Evolutionary conservation across 495 filamentous ascomycete species (phyloP).

Genomic region (Daldinia vernicosa): DNA sequence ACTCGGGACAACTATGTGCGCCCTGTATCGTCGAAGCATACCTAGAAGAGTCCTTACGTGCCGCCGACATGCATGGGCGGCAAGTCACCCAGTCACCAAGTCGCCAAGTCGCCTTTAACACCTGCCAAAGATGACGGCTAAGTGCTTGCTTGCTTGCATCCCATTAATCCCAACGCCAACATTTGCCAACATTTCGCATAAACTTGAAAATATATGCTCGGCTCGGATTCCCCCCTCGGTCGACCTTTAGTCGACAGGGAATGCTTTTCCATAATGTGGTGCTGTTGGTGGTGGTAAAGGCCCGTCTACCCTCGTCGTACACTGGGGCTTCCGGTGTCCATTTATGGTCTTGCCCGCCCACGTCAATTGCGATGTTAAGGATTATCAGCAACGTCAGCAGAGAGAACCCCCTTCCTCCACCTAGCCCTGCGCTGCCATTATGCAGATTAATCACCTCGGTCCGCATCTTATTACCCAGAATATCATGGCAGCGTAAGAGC

Average conservation of each 20-base stretch:
- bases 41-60: background rate
- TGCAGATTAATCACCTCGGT: conserved; percentile 22
- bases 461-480: conserved; percentile 19
- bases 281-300: conserved; percentile 11
- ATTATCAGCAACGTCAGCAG: conserved; percentile 26
- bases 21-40: conserved; percentile 14
- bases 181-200: background rate
- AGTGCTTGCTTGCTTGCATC: conserved; percentile 5
- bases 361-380: conserved; percentile 16
- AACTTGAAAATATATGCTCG: background rate
- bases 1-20: conserved; percentile 20
- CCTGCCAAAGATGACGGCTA: conserved; percentile 8
- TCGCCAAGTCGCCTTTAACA: background rate
- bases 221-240: conserved; percentile 1
- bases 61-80: conserved; percentile 23
- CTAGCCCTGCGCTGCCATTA: conserved; percentile 3
- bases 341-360: conserved; percentile 16
- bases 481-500: conserved; percentile 11
- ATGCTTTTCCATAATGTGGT: conserved; percentile 9
- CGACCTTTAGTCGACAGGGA: background rate
- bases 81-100: conserved; percentile 12
- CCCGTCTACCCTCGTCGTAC: conserved; percentile 7
- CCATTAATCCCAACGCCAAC: background rate
- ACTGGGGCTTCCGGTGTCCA: conserved; percentile 14
- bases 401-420: background rate